Evolutionary conservation across 1,284 basidiomycete genomes (phyloP).

Genomic region (Chondrostereum purpureum): DNA sequence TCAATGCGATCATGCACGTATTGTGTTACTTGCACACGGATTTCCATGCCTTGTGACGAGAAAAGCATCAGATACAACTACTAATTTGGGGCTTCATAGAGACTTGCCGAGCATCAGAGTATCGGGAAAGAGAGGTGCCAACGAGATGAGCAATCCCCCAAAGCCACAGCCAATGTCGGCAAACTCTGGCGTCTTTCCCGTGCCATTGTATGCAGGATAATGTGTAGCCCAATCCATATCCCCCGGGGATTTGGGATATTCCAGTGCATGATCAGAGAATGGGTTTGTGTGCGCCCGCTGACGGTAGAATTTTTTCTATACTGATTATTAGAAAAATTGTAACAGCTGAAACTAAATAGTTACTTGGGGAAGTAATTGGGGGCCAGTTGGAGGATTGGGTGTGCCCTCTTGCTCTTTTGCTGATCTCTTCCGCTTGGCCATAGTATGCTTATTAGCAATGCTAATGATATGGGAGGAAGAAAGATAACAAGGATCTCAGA

Average conservation of each 20-base stretch:
- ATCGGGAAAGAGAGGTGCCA: conserved; percentile 90
- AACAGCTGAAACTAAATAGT: background rate
- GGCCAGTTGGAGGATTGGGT: conserved; percentile 6
- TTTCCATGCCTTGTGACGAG: conserved; percentile 79
- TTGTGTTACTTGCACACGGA: conserved; percentile 92
- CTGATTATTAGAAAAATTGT: background rate
- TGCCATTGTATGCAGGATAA: conserved; percentile 67
- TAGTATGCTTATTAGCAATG: no score
- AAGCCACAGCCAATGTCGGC: conserved; percentile 99
- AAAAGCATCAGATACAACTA: background rate
- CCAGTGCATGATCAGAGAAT: conserved; percentile 91
- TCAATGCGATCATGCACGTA: conserved; percentile 94
- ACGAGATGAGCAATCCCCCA: conserved; percentile 86
- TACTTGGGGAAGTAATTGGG: conserved; percentile 29
- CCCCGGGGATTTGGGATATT: conserved; percentile 80
- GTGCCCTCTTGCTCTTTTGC: conserved; percentile 12
- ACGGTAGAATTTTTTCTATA: conserved; percentile 91
- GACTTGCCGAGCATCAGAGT: conserved; percentile 87
- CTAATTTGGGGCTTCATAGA: background rate
- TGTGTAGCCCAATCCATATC: conserved; percentile 82
- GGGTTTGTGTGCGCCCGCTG: conserved; percentile 98
- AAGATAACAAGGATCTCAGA: conserved; percentile 2
- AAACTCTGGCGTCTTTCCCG: conserved; percentile 77
- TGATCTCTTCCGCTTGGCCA: conserved; percentile 45
- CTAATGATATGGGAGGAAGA: no score